Evolutionary conservation across 164 flowering plant species (phyloP).

Genomic region (Vitis vinifera): ASM3070453v1 NC_081819.1:18482501-18483000

Average conservation of each 20-base stretch:
- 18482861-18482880: too few species aligned
- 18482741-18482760: not conserved
- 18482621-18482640: not conserved
- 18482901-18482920: not conserved
- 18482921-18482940: too few species aligned
- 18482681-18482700: not conserved
- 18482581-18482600: not conserved
- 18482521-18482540: slow-evolving; percentile 64
- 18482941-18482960: too few species aligned
- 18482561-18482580: not conserved
- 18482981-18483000: too few species aligned
- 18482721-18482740: not conserved
- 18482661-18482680: too few species aligned
- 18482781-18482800: not conserved
- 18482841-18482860: too few species aligned
- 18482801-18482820: too few species aligned
- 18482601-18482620: not conserved
- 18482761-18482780: not conserved
- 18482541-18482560: not conserved
- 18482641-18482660: not conserved
- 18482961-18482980: too few species aligned
- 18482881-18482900: not conserved
- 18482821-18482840: too few species aligned
- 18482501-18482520: slow-evolving; percentile 92
- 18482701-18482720: not conserved